Conservation (phyloP, 345 rosid species). For the thale cress (Arabidopsis thaliana) region TAIR10.1 NC_003070.9:17855001-17855500, state of each 20-base stretch:
- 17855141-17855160: conserved; percentile 59
- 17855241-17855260: conserved; percentile 77
- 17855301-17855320: conserved; percentile 95
- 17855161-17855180: conserved; percentile 90
- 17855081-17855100: conserved; percentile 72
- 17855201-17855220: conserved; percentile 76
- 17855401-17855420: neutral
- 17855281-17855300: conserved; percentile 74
- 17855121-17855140: conserved; percentile 44
- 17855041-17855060: conserved; percentile 55
- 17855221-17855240: conserved; percentile 75
- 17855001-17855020: neutral
- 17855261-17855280: conserved; percentile 88
- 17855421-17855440: neutral
- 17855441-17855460: conserved; percentile 61
- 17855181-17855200: conserved; percentile 69
- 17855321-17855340: conserved; percentile 85
- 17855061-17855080: conserved; percentile 65
- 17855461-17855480: conserved; percentile 59
- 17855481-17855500: conserved; percentile 64
- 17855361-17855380: conserved; percentile 71
- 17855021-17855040: conserved; percentile 62
- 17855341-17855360: conserved; percentile 94
- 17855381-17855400: neutral
- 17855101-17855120: conserved; percentile 72